These are phyloP conservation scores for Bremia lactucae DNA, from an alignment of 352 stramenopile species.

Conservation along the genomic window DNA sequence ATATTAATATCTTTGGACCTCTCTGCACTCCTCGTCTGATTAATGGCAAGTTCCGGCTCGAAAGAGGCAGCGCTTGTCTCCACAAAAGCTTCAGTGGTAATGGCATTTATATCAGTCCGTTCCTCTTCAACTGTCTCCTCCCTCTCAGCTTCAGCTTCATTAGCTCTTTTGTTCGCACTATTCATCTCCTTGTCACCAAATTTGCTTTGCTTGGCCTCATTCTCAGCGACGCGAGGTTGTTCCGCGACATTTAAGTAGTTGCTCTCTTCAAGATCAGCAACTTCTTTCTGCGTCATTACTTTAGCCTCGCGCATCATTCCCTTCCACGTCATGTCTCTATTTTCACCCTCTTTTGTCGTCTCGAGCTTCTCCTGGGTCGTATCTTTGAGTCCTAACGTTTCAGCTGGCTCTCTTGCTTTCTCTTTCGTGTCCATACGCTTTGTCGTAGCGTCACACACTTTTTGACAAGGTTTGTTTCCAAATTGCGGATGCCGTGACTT, in stretches of 20 bases:
- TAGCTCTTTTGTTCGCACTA: no score
- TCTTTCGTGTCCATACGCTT: conserved; percentile 10
- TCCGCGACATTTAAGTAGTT: not conserved
- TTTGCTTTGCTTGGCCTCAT: not conserved
- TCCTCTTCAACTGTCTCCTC: not conserved
- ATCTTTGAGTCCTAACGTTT: not conserved
- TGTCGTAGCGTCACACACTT: conserved; percentile 6
- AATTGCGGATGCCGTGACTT: conserved; percentile 2
- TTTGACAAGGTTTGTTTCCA: conserved; percentile 4
- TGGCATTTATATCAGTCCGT: not conserved
- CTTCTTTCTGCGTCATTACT: no score
- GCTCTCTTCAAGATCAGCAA: not conserved
- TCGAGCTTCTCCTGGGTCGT: conserved; percentile 2
- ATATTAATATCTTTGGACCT: not conserved
- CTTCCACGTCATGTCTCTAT: no score
- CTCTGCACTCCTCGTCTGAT: not conserved
- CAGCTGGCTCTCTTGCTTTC: not conserved
- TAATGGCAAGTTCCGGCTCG: not conserved
- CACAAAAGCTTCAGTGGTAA: not conserved
- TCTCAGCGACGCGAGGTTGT: not conserved
- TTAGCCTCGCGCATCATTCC: no score
- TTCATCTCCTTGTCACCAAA: no score
- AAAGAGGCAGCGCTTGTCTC: not conserved
- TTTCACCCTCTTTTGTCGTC: not conserved
- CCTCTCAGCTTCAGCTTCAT: not conserved